These are phyloP conservation scores for Delphinella strobiligena DNA, from an alignment of 2,329 filamentous ascomycete species.

Conservation along the genomic window DNA sequence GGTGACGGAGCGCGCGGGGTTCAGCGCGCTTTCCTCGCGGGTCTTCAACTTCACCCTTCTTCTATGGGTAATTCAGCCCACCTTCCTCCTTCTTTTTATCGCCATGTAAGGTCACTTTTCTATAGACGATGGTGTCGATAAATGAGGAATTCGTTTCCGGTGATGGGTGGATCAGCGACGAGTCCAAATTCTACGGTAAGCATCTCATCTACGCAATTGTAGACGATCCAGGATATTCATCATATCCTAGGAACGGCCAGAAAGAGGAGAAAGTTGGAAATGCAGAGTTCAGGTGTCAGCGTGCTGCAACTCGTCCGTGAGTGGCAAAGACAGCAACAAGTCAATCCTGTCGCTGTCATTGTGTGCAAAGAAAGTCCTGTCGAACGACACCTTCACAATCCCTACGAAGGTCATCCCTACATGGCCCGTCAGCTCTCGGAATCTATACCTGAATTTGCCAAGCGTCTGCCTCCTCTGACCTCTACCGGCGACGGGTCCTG, in stretches of 20 bases:
- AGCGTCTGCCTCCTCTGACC: slow-evolving; percentile 54
- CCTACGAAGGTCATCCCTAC: slow-evolving; percentile 38
- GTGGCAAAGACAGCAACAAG: neutral
- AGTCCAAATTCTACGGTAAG: slow-evolving; percentile 34
- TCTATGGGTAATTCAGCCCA: too few relatives aligned
- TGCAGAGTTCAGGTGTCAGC: neutral
- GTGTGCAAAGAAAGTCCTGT: neutral
- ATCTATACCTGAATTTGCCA: slow-evolving; percentile 51
- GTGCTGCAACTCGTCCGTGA: slow-evolving; percentile 1
- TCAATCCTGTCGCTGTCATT: neutral
- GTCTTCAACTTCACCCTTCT: neutral
- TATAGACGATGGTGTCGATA: too few relatives aligned
- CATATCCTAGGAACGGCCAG: neutral
- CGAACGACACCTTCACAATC: slow-evolving; percentile 40
- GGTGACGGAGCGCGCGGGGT: too few relatives aligned
- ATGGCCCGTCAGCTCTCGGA: slow-evolving; percentile 53
- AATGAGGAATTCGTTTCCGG: slow-evolving; percentile 17
- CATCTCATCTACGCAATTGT: neutral
- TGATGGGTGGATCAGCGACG: slow-evolving; percentile 27
- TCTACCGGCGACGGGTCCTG: slow-evolving; percentile 41
- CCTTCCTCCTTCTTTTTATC: too few relatives aligned
- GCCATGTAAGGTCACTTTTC: too few relatives aligned
- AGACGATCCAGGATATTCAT: too few relatives aligned
- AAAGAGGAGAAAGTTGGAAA: neutral
- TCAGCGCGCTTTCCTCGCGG: neutral